phyloP scores from a whole-genome alignment of 108 stramenopile genomes.

The Nitzschia sp. region DNA sequence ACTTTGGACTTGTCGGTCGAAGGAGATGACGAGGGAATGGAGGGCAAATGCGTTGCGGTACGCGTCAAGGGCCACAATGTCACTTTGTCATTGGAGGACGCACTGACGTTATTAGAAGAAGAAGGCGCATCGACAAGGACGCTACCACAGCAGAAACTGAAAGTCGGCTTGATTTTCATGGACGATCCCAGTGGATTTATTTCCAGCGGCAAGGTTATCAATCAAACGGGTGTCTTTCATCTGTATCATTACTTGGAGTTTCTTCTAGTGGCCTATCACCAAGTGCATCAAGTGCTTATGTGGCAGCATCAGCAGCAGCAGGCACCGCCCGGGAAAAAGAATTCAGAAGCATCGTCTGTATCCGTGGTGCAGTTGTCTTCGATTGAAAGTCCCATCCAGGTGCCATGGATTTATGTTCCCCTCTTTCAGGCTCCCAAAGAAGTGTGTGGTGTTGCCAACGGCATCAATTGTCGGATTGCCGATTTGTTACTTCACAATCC shows the following conservation, averaged over 20 bases:
- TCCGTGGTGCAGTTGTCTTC: background rate
- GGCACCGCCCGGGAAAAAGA: too few relatives aligned
- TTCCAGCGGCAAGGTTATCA: slow-evolving; percentile 1
- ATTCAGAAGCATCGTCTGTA: background rate
- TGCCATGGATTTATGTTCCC: slow-evolving; percentile 6
- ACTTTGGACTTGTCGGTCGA: slow-evolving; percentile 1
- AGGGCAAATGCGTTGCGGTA: background rate
- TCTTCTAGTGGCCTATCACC: background rate
- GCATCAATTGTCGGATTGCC: background rate
- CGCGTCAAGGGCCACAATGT: background rate
- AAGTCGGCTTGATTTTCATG: slow-evolving; percentile 3
- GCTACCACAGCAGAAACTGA: background rate
- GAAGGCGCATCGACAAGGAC: background rate
- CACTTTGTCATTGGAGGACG: background rate
- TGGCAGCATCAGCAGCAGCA: background rate
- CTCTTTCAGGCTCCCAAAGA: background rate
- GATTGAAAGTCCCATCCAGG: slow-evolving; percentile 1
- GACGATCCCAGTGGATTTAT: background rate
- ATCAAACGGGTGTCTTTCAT: background rate
- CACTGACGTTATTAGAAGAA: background rate
- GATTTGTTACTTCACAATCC: background rate
- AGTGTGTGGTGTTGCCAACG: background rate
- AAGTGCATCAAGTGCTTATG: background rate
- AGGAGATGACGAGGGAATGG: background rate
- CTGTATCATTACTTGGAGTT: slow-evolving; percentile 17